Percentiles rank a stretch among this genome's conserved stretches.
Evolutionary conservation across 1,284 basidiomycete genomes (phyloP).

Genomic region (Hemileia vastatrix): DNA sequence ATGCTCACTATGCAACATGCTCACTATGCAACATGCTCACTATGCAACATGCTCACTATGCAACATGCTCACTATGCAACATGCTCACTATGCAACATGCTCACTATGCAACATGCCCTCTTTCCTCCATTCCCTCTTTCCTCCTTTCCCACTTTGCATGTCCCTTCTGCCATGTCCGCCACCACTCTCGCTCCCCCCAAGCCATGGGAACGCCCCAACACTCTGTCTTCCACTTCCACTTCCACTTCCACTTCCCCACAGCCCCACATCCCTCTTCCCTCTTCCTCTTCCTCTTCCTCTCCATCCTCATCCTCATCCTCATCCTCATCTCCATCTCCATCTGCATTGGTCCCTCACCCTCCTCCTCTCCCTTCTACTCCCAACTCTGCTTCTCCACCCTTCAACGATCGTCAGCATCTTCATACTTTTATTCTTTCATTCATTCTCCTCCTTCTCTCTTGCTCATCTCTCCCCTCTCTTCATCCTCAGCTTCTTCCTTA

Average conservation of each 20-base stretch:
- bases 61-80: no score
- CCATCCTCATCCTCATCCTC: not conserved
- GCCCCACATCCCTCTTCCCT: not conserved
- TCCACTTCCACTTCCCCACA: not conserved
- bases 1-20: no score
- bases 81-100: no score
- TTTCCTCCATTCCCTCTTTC: no score
- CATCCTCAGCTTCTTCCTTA: no score
- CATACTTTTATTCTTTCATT: not conserved
- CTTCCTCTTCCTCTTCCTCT: not conserved
- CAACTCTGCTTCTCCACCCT: not conserved
- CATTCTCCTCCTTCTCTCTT: not conserved
- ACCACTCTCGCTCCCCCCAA: constrained; percentile 17
- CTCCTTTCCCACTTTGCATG: no score
- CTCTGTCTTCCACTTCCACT: not conserved
- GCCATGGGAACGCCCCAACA: constrained; percentile 4
- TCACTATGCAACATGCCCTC: no score
- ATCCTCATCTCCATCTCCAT: constrained; percentile 2
- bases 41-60: no score
- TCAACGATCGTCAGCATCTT: constrained; percentile 1
- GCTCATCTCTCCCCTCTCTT: no score
- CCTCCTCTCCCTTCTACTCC: not conserved
- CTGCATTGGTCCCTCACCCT: not conserved
- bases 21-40: no score
- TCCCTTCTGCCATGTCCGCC: no score